Base-by-base conservation (phyloP, 1,284 basidiomycete species). In the Peniophora sp. region DNA sequence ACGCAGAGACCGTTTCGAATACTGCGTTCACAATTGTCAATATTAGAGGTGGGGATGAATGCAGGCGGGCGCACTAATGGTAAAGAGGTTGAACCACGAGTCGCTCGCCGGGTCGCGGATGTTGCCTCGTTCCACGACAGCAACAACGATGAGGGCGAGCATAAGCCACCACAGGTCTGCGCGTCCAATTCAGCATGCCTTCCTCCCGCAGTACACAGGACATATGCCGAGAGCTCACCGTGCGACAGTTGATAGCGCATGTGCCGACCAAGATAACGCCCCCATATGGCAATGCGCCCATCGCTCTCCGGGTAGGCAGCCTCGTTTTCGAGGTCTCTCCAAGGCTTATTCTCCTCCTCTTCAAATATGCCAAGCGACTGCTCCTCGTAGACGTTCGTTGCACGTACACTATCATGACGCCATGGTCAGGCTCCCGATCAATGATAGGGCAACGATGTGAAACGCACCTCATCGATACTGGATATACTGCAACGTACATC, bases 301-400 rank as follows among this genome's bases (percentile, higher is more conserved):
- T 75, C 79, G 41, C 64, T 61, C 0, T 24, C 47, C 3, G 70
- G 58, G 39, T 72, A 79, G 3, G 67, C 64, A 1, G 63, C 66
- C 63, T 82, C 78, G 2, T 73, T 70, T 10, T 67, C 62, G 1
- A 70, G 69, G 2, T 73, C 70, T 6, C 12, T 32, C 12, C 5
- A 6, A 32, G 12, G 27, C 18, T 17, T 20, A 20, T n/a, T n/a
- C 11, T 67, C 62, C 1, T 70, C 69, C 2, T 79, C 74, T 0
- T 78, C 73, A 60, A 83, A 94, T 22, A 95, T 70, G 1, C 92
- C 92, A 11, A 93, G 71, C 0, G 88, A 89, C 54, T 81, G 83
- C 61, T 97, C 94, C 66, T 99, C 96, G 67, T 98, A 98, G 0
- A 98, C 96, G 66, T 99, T 99, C 24, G 96, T 97, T 14, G 90